phyloP scores from a whole-genome alignment of 2,329 filamentous ascomycete species.

The Epichloe hybrida region DNA sequence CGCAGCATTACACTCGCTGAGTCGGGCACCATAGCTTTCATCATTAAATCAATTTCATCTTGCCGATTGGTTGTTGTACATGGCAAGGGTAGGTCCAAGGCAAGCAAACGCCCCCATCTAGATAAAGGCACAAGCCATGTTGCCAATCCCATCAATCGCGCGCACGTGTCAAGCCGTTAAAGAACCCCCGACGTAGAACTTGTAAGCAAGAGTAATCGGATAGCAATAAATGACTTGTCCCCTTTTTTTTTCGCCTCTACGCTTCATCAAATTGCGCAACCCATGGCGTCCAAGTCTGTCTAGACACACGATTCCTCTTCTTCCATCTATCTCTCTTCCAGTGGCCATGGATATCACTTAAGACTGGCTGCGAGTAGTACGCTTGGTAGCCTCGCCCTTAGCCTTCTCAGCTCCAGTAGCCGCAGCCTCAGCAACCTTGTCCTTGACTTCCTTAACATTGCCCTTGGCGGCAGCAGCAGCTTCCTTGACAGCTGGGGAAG shows the following conservation, averaged over 20 bases:
- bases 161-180: background rate
- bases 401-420: constrained; percentile 55
- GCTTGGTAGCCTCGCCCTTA: constrained; percentile 59
- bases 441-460: constrained; percentile 58
- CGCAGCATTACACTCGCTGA: too few species aligned
- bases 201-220: constrained; percentile 1
- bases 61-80: constrained; percentile 3
- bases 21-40: background rate
- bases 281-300: background rate
- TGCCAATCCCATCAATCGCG: background rate
- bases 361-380: constrained; percentile 42
- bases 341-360: constrained; percentile 15
- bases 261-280: background rate
- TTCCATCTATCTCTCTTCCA: background rate
- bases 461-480: constrained; percentile 50
- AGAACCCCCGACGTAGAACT: background rate
- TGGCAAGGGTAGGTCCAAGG: constrained; percentile 3
- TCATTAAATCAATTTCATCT: constrained; percentile 1
- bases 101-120: constrained; percentile 3
- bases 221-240: constrained; percentile 1
- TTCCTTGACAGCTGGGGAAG: constrained; percentile 63
- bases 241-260: background rate
- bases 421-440: constrained; percentile 48
- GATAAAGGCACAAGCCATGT: constrained; percentile 3
- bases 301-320: background rate